Percentiles rank a stretch among this genome's conserved stretches.
Conservation (phyloP, 148 eudicot species). For the Silene uniflora region DNA sequence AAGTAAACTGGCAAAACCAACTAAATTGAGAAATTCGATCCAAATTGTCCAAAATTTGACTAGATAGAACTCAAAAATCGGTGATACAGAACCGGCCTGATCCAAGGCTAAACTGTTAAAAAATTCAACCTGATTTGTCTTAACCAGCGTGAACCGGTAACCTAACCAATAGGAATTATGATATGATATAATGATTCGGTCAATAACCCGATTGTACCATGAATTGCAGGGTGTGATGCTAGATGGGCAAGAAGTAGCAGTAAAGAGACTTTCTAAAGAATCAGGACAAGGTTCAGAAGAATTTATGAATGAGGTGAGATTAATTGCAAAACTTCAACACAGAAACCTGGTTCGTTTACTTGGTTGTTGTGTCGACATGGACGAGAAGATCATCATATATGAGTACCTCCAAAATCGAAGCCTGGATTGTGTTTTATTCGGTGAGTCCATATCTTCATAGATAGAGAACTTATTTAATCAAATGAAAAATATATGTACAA, state of each 20-base stretch:
- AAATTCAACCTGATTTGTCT: too few relatives aligned
- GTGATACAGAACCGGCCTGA: background rate
- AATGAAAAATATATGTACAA: too few relatives aligned
- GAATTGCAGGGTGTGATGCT: conserved; percentile 43
- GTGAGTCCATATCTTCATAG: conserved; percentile 24
- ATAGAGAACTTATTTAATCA: too few relatives aligned
- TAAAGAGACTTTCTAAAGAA: conserved; percentile 62
- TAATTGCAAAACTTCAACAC: conserved; percentile 83
- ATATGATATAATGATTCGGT: too few relatives aligned
- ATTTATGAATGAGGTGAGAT: conserved; percentile 64
- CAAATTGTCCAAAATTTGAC: too few relatives aligned
- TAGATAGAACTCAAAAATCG: too few relatives aligned
- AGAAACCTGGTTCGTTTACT: conserved; percentile 75
- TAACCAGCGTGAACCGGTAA: too few relatives aligned
- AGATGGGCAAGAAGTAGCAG: conserved; percentile 63
- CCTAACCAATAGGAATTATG: too few relatives aligned
- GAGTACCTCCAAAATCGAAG: conserved; percentile 71
- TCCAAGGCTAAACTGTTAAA: too few relatives aligned
- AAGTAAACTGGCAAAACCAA: too few relatives aligned
- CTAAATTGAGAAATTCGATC: background rate
- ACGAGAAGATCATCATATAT: conserved; percentile 69
- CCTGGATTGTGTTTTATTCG: conserved; percentile 54
- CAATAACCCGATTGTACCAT: background rate
- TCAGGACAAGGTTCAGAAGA: conserved; percentile 75
- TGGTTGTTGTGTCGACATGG: conserved; percentile 67